Evolutionary conservation across 2,329 filamentous ascomycete genomes (phyloP).

Genomic region (Cladosporium colombiae): DNA sequence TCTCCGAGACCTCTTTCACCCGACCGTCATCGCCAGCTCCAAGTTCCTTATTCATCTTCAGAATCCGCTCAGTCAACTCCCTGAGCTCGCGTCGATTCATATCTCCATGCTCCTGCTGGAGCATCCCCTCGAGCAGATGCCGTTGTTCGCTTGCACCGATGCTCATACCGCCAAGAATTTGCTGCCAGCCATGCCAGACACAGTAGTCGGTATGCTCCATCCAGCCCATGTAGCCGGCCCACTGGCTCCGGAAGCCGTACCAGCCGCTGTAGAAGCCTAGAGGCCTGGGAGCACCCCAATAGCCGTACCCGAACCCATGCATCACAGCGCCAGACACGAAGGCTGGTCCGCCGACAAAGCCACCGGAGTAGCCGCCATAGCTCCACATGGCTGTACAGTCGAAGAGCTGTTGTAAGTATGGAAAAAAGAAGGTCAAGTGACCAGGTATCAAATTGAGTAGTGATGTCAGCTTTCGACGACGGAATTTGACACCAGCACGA

Average conservation of each 20-base stretch:
- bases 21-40: conserved; percentile 14
- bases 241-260: background rate
- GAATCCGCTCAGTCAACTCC: conserved; percentile 8
- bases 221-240: conserved; percentile 15
- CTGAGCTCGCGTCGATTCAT: background rate
- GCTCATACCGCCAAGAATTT: background rate
- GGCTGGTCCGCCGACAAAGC: background rate
- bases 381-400: background rate
- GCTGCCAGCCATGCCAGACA: conserved; percentile 17
- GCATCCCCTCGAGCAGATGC: conserved; percentile 7
- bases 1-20: conserved; percentile 10
- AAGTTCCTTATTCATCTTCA: conserved; percentile 12
- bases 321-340: background rate
- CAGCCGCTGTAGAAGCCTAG: conserved; percentile 10
- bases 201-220: conserved; percentile 12
- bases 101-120: background rate
- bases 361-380: background rate
- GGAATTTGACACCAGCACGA: background rate
- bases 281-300: background rate
- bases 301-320: background rate
- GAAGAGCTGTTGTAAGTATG: background rate
- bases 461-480: background rate
- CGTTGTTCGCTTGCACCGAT: conserved; percentile 4
- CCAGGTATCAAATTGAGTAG: background rate
- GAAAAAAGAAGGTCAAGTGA: background rate